Percentiles rank a stretch among this genome's conserved stretches.
These are phyloP conservation scores for Claviceps humidiphila DNA, from an alignment of 2,329 filamentous ascomycete genomes.

Conservation along the genomic window DNA sequence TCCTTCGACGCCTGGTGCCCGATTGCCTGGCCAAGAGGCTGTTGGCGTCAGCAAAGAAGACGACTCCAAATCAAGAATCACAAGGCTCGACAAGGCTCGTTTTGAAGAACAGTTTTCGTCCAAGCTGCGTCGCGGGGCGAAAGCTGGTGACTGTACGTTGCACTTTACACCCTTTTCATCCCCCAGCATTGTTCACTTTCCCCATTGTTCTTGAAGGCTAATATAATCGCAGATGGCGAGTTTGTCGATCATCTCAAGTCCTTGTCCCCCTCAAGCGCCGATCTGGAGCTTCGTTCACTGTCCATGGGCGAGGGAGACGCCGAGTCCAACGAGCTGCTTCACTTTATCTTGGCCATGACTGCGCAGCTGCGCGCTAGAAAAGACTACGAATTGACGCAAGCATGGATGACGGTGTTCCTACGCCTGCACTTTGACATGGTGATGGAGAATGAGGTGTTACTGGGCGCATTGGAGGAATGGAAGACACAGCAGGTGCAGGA, in stretches of 20 bases:
- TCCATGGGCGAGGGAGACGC: slow-evolving; percentile 31
- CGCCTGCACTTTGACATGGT: slow-evolving; percentile 56
- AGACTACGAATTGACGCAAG: slow-evolving; percentile 89
- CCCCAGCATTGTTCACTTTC: background rate
- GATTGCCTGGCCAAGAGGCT: slow-evolving; percentile 24
- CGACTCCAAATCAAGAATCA: slow-evolving; percentile 50
- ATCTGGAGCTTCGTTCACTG: slow-evolving; percentile 81
- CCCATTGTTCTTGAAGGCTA: slow-evolving; percentile 10
- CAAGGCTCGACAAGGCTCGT: slow-evolving; percentile 47
- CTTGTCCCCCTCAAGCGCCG: slow-evolving; percentile 71
- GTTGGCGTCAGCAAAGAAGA: slow-evolving; percentile 22
- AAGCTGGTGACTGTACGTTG: slow-evolving; percentile 45
- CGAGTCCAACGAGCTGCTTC: slow-evolving; percentile 54
- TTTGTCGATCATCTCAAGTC: slow-evolving; percentile 71
- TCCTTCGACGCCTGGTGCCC: slow-evolving; percentile 45
- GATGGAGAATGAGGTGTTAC: slow-evolving; percentile 37
- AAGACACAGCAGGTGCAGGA: slow-evolving; percentile 60
- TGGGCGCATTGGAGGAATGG: slow-evolving; percentile 54
- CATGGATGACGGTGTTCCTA: slow-evolving; percentile 94
- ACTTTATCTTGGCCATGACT: slow-evolving; percentile 74
- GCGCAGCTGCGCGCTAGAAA: slow-evolving; percentile 50
- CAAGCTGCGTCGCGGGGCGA: slow-evolving; percentile 39
- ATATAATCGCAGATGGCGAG: slow-evolving; percentile 34
- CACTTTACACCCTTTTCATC: no score
- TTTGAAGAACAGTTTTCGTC: slow-evolving; percentile 46